Base-by-base conservation (phyloP, 352 stramenopile species). In the Ophiocytium majus region DNA sequence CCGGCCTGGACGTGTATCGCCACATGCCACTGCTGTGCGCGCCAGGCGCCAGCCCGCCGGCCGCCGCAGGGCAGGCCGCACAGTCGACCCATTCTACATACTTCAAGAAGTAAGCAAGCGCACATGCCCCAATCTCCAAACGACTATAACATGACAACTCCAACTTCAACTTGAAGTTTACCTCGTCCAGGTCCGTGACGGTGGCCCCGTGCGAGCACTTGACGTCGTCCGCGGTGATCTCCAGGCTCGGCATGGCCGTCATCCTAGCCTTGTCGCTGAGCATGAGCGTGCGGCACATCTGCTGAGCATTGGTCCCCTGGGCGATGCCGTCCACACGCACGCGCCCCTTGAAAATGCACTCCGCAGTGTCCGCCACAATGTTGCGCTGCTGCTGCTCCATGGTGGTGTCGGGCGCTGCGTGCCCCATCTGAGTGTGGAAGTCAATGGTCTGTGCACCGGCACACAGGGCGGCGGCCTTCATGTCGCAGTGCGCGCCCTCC, bases 141-240 rank as follows among this genome's bases (percentile, higher is more conserved):
- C n/a, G n/a, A n/a, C n/a, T n/a, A n/a, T n/a, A n/a, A n/a, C n/a
- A n/a, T n/a, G n/a, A n/a, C n/a, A n/a, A n/a, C n/a, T n/a, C n/a
- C n/a, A n/a, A n/a, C n/a, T n/a, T n/a, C n/a, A n/a, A n/a, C n/a
- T n/a, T n/a, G n/a, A n/a, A n/a, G n/a, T n/a, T 78, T 14, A 78
- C 75, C 86, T 95, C 93, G 63, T 91, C 91, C 64, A 96, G 88
- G 90, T 96, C 93, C 19, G 90, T 92, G 78, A 96, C 89, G 5
- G 93, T 95, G n/a, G 92, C 92, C 33, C 93, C 93, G 87, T 96
- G 93, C 9, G 91, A 93, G 88, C 93, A 96, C 81, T 92, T 89
- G 0, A 96, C 92, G 90, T 96, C 91, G 86, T 95, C 92, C 0
- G 92, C 92, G 88, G 94, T 93, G 82, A 96, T 95, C 88, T 96